Base-by-base conservation (phyloP, 257 asterid genomes). In the Lycium barbarum region DNA sequence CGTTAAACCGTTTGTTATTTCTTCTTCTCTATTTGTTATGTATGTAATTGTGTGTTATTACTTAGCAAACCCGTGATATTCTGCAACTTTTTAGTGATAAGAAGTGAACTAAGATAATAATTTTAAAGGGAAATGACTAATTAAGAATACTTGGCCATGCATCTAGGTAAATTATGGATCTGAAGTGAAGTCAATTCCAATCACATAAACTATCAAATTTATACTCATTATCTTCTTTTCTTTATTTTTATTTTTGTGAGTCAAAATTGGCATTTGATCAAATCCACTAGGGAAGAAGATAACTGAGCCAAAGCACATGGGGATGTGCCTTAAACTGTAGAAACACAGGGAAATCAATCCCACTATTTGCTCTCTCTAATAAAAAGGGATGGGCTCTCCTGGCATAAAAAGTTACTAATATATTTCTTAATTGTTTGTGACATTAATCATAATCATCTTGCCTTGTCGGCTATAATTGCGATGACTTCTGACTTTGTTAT, bases 381-480 rank as follows among this genome's bases (percentile, higher is more conserved):
- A 36, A n/a, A 20, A 62, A 11, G 33, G 57, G 63, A 87, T 83
- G 88, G 88, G 90, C 83, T 65, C 53, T 36, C 81, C 85, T 84
- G 87, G 85, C 81, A 79, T n/a, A 79, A 78, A 85, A 79, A 84
- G 38, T 80, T 79, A 70, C 49, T 26, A 26, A 26, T 26, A 26
- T 26, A 26, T 72, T 72, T 38, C 33, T 72, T 38, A 72, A 72
- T 38, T 72, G 35, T 47, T 45, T 62, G 70, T 20, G 14, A 62
- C 15, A 62, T 62, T 62, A 84, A 87, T 74, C 87, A 59, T 84
- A 84, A 89, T 89, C 86, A 57, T 57, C 62, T 84, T 86, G 79
- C 74, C 49, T 83, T 88, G 95, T 90, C 93, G 90, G 95, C 91
- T 85, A 88, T 81, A 79, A 86, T 87, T 86, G 81, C 57, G 89